Percentiles rank a stretch among this genome's conserved stretches.
Evolutionary conservation across 2,329 filamentous ascomycete genomes (phyloP).

Genomic region (Ophiostoma novo-ulmi): DNA sequence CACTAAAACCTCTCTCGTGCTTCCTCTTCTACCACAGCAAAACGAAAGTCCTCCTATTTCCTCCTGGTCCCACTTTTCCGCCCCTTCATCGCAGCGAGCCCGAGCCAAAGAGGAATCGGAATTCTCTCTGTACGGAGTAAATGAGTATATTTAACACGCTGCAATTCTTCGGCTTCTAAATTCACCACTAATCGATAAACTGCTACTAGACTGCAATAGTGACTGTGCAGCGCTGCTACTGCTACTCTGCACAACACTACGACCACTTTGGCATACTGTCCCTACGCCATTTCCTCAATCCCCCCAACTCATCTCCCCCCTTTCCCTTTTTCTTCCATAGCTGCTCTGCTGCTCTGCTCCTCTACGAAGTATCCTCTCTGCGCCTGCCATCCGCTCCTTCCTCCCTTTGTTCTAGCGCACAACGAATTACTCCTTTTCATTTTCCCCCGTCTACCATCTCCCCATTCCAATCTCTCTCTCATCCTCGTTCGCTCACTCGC

Average conservation of each 20-base stretch:
- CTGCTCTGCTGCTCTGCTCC: not conserved
- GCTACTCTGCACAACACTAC: slow-evolving; percentile 13
- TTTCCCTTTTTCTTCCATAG: not conserved
- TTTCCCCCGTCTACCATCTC: slow-evolving; percentile 15
- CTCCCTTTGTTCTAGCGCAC: slow-evolving; percentile 20
- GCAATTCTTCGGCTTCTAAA: not conserved
- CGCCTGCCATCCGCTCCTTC: not conserved
- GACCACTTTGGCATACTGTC: slow-evolving; percentile 20
- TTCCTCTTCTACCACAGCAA: slow-evolving; percentile 12
- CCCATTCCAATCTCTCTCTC: slow-evolving; percentile 16
- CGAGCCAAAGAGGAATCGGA: slow-evolving; percentile 2
- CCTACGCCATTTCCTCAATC: slow-evolving; percentile 10
- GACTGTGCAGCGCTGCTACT: slow-evolving; percentile 3
- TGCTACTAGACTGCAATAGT: not conserved
- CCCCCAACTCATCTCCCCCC: slow-evolving; percentile 12
- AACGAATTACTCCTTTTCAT: slow-evolving; percentile 18
- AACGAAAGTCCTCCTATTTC: slow-evolving; percentile 20
- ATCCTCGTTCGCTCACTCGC: not conserved
- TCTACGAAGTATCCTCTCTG: not conserved
- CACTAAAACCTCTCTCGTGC: slow-evolving; percentile 12
- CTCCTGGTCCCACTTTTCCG: slow-evolving; percentile 19
- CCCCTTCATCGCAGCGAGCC: slow-evolving; percentile 17
- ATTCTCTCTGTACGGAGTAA: not conserved
- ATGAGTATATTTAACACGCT: not conserved
- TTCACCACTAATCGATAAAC: not conserved